Percentiles rank a stretch among this genome's conserved stretches.
Conservation (phyloP, 2,329 filamentous ascomycete genomes). For the Ophiostoma sp. region DNA sequence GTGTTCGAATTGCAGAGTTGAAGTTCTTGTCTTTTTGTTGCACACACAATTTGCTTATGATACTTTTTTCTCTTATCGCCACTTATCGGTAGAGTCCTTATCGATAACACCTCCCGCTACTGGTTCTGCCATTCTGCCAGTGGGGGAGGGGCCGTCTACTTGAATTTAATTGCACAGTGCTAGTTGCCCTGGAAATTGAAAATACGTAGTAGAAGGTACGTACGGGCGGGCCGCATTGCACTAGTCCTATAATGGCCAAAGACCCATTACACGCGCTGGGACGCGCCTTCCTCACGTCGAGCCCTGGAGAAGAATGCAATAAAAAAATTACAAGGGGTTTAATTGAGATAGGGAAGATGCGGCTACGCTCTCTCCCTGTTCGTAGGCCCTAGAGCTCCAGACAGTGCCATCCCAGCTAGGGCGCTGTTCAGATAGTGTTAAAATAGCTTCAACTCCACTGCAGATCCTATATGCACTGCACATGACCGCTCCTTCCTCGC, state of each 20-base stretch:
- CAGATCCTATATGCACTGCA: not conserved
- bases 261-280: constrained; percentile 22
- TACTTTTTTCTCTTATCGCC: constrained; percentile 19
- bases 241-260: constrained; percentile 21
- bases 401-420: not conserved
- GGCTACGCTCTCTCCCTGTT: not conserved
- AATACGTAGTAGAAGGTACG: not conserved
- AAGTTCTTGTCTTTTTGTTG: not conserved
- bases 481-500: constrained; percentile 15
- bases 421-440: not conserved
- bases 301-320: constrained; percentile 9
- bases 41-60: not conserved
- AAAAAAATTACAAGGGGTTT: not conserved
- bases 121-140: not conserved
- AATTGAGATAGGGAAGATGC: constrained; percentile 10
- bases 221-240: constrained; percentile 9
- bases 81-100: constrained; percentile 10
- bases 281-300: constrained; percentile 23
- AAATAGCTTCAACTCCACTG: not conserved
- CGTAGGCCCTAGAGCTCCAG: not conserved
- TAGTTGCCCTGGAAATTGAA: constrained; percentile 28
- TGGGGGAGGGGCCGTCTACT: constrained; percentile 21
- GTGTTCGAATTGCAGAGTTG: not conserved
- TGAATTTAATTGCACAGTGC: not conserved
- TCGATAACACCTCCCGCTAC: not conserved